Evolutionary conservation across 1,284 basidiomycete genomes (phyloP).

Genomic region (Cryptococcus sp.): DNA sequence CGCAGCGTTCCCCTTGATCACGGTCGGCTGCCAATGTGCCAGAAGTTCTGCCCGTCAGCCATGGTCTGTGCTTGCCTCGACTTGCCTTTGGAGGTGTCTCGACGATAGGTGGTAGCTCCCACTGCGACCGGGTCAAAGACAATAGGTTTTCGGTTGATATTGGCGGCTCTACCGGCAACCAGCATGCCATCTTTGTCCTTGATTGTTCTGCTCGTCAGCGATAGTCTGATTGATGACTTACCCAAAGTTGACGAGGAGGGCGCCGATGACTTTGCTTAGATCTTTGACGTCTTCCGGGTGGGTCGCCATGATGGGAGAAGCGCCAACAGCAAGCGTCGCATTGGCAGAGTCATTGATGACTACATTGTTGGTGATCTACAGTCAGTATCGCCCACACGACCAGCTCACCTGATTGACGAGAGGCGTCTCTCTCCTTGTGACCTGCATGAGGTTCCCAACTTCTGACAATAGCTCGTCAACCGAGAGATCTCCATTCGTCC

Average conservation of each 20-base stretch:
- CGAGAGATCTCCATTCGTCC: not conserved
- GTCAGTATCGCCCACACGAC: not conserved
- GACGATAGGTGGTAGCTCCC: conserved; percentile 73
- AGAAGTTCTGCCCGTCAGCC: conserved; percentile 57
- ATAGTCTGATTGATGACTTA: conserved; percentile 7
- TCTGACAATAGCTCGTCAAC: conserved; percentile 41
- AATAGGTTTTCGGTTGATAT: conserved; percentile 68
- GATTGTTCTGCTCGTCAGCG: conserved; percentile 54
- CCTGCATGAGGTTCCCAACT: conserved; percentile 52
- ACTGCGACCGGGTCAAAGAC: conserved; percentile 93
- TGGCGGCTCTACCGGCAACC: conserved; percentile 68
- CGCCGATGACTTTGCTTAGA: conserved; percentile 61
- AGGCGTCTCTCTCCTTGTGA: conserved; percentile 56
- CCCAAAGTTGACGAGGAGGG: conserved; percentile 84
- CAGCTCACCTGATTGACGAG: conserved; percentile 69
- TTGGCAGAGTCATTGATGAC: conserved; percentile 89
- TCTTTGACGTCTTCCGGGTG: conserved; percentile 77
- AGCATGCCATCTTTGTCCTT: conserved; percentile 67
- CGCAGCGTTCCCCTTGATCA: conserved; percentile 93
- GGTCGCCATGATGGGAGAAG: conserved; percentile 90
- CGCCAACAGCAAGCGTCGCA: conserved; percentile 79
- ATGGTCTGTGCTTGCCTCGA: not conserved
- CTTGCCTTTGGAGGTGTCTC: conserved; percentile 51
- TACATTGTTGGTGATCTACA: conserved; percentile 82
- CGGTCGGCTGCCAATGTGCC: conserved; percentile 77